These are phyloP conservation scores for Leucoagaricus sp. DNA, from an alignment of 1,284 basidiomycete species.

Conservation along the genomic window DNA sequence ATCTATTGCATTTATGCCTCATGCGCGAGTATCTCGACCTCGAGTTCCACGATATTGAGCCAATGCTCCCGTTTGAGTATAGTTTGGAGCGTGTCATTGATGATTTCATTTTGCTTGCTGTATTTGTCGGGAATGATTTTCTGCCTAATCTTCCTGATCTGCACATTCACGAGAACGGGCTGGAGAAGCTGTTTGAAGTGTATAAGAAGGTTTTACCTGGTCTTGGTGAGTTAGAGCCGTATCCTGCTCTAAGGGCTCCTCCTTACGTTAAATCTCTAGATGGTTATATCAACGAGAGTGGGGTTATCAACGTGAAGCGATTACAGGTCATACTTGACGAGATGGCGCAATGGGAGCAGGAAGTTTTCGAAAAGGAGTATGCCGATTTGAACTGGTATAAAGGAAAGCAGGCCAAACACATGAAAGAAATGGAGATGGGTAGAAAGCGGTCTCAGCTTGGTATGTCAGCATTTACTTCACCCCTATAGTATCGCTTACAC, in stretches of 20 bases:
- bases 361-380: constrained; percentile 90
- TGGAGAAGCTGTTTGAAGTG: constrained; percentile 91
- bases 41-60: constrained; percentile 79
- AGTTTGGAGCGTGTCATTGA: constrained; percentile 94
- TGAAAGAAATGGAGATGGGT: constrained; percentile 57
- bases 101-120: constrained; percentile 95
- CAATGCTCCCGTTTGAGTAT: constrained; percentile 44
- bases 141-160: constrained; percentile 94
- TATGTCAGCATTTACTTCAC: constrained; percentile 29
- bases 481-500: not conserved
- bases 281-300: constrained; percentile 93
- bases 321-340: constrained; percentile 89
- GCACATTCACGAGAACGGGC: constrained; percentile 96
- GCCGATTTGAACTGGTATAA: constrained; percentile 89
- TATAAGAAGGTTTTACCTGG: constrained; percentile 91
- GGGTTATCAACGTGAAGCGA: constrained; percentile 79
- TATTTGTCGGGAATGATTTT: constrained; percentile 98
- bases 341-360: constrained; percentile 85
- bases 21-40: constrained; percentile 97
- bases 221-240: constrained; percentile 58
- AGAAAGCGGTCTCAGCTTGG: constrained; percentile 53
- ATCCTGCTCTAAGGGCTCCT: too few relatives aligned
- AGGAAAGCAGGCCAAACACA: constrained; percentile 81
- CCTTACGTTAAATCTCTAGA: constrained; percentile 44
- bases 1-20: constrained; percentile 91